Evolutionary conservation across 2,329 filamentous ascomycete species (phyloP), one percentile per base, ranked within the genome.

Genomic region (Aspergillus sp.): DNA sequence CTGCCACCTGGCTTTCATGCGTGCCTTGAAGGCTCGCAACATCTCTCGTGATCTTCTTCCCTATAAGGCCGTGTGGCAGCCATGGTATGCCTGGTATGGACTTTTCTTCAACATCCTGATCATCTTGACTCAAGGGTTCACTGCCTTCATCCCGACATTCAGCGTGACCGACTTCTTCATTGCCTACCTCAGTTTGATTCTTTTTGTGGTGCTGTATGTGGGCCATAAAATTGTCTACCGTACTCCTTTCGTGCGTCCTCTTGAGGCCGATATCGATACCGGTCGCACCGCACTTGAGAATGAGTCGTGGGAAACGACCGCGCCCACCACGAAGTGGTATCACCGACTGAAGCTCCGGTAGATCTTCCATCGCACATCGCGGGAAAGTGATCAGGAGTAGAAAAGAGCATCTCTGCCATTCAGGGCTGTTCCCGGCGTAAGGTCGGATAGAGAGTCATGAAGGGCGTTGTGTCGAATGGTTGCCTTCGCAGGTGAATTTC

Each of bases 331-430:
- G 0, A 89, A 91, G 59, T 92, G 92, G 57, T 96, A 96, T 81
- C 93, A 96, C 78, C 93, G 93, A 36, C 84, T 96, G 66, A 94
- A 92, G 75, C 97, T 97, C 84, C 96, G 88, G 85, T 92, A 97
- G 68, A 93, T 92, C 0, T 96, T 96, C 69, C 92, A 92, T 29
- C 16, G 39, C 32, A 54, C 9, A 20, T 22, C 5, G 45, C 18
- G 9, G 36, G 36, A 6, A n/a, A 6, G 36, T 42, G 16, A 42
- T 42, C 16, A 42, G 16, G 45, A 22, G 18, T 1, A 16, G 18
- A 46, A n/a, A 18, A 47, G 11, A 4, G 20, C 11, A 5, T 16
- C 11, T 16, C 32, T 36, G 26, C 26, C 45, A 47, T 14, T 7
- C 16, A 42, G 36, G 6, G 32, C 14, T 16, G 3, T 36, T 36